phyloP scores from a whole-genome alignment of 495 filamentous ascomycete species.

The Endocarpon pusillum region DNA sequence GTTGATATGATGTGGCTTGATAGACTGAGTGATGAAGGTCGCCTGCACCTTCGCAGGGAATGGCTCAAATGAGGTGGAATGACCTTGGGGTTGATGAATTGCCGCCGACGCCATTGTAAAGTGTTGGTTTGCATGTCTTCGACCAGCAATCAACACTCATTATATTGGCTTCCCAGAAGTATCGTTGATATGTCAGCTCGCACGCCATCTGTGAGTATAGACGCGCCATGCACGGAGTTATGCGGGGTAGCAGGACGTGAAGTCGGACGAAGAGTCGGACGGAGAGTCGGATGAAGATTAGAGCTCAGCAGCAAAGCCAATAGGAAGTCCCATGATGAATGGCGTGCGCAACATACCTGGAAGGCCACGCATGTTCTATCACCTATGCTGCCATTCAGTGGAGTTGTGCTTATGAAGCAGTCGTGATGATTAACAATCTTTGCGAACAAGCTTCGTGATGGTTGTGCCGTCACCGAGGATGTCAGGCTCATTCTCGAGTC shows the following conservation, averaged over 20 bases:
- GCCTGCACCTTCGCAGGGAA: conserved; percentile 7
- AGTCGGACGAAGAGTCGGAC: not conserved
- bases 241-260: not conserved
- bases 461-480: conserved; percentile 41
- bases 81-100: conserved; percentile 17
- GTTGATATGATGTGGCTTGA: conserved; percentile 30
- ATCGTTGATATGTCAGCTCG: not conserved
- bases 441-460: conserved; percentile 34
- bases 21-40: conserved; percentile 5
- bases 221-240: not conserved
- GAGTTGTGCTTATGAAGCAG: no score
- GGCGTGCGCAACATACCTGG: not conserved
- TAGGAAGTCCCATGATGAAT: no score
- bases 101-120: conserved; percentile 21
- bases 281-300: no score
- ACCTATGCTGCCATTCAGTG: no score
- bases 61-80: conserved; percentile 6
- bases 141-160: no score
- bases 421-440: no score
- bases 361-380: no score
- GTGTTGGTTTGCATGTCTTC: no score
- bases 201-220: not conserved
- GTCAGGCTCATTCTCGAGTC: conserved; percentile 38
- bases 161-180: no score
- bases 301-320: no score